Conservation (phyloP, 805 yeast species). For the Pichia deserticola region DNA sequence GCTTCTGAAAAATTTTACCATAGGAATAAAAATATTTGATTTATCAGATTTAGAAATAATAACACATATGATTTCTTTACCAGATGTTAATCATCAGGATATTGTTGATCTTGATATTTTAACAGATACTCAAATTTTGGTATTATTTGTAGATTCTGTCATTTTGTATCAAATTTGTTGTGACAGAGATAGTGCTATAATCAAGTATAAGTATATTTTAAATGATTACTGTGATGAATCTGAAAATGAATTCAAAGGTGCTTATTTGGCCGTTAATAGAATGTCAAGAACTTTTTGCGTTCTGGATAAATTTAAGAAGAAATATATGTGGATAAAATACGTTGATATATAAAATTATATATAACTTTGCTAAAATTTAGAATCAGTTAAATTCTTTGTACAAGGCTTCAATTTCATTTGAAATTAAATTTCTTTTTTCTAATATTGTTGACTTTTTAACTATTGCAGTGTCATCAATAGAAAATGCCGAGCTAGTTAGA, state of each 20-base stretch:
- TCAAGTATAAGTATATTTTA: neutral
- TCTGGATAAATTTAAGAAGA: conserved; percentile 33
- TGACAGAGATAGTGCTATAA: neutral
- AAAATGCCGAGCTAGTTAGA: conserved; percentile 5
- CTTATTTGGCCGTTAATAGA: conserved; percentile 28
- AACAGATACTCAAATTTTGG: neutral
- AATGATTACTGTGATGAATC: neutral
- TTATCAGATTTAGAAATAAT: neutral
- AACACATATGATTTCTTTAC: neutral
- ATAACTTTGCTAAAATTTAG: neutral
- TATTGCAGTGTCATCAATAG: conserved; percentile 13
- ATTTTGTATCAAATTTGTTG: neutral
- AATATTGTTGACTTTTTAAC: conserved; percentile 8
- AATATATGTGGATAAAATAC: conserved; percentile 21
- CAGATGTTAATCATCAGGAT: neutral
- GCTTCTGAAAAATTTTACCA: neutral
- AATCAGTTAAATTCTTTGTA: neutral
- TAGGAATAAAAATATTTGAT: neutral
- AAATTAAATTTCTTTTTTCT: conserved; percentile 7
- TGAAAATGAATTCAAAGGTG: conserved; percentile 22
- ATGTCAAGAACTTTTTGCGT: conserved; percentile 31
- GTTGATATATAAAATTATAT: neutral
- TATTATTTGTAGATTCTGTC: neutral
- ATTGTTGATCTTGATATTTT: neutral
- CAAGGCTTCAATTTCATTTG: conserved; percentile 3